These are phyloP conservation scores for Aegilops tauschii DNA, from an alignment of 176 grass and related monocot genomes.

Conservation along the genomic window DNA sequence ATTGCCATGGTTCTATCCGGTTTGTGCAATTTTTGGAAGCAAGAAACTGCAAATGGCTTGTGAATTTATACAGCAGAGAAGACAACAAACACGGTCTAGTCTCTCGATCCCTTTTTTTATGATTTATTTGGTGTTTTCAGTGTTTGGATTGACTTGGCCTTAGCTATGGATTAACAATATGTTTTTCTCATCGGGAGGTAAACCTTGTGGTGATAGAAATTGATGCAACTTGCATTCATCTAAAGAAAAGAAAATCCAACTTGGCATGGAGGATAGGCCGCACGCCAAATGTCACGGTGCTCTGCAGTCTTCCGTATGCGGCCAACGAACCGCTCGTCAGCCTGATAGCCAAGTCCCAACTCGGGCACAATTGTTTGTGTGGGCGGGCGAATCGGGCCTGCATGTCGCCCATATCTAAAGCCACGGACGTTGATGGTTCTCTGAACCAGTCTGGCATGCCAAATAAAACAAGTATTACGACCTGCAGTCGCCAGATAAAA, in stretches of 20 bases:
- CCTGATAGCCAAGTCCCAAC: background rate
- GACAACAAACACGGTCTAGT: no score
- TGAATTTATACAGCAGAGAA: no score
- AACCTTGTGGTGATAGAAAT: background rate
- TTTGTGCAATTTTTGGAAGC: background rate
- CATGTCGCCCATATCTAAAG: background rate
- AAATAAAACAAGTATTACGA: background rate
- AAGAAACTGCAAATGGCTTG: no score
- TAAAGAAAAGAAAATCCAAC: background rate
- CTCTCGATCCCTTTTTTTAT: no score
- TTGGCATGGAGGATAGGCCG: background rate
- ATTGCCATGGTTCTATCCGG: background rate
- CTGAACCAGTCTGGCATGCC: background rate
- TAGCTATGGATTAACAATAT: background rate
- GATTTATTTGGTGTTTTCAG: no score
- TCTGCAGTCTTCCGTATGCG: background rate
- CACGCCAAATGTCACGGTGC: background rate
- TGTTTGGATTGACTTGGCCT: no score
- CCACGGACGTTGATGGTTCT: background rate
- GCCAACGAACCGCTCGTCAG: background rate
- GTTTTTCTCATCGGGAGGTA: background rate
- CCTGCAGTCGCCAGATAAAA: background rate
- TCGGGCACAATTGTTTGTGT: no score
- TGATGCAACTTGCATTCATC: background rate
- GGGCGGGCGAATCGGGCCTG: background rate